Base-by-base conservation (phyloP, 129 eudicot species). In the Logfia minima region DNA sequence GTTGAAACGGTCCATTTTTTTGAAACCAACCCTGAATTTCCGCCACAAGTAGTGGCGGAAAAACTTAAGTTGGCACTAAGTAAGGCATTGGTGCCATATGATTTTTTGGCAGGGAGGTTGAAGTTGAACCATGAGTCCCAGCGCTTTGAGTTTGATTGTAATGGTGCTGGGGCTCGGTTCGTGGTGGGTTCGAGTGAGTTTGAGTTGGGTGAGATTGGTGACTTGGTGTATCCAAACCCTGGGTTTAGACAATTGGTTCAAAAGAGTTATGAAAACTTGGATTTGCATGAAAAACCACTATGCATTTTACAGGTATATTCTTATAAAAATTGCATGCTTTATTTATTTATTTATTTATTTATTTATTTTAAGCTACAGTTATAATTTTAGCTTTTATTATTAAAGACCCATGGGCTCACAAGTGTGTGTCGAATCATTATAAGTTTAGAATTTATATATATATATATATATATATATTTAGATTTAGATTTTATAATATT, bases 201-300 rank as follows among this genome's bases (percentile, higher is more conserved):
- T 68, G 75, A 83, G 69, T 65, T 92, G 34, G 80, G 70, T 65
- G 94, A 90, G 77, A 77, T 92, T 51, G 98, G 98, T 19, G 93
- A 92, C 75, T 84, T 92, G 81, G 92, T 92, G 65, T 88, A 90
- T 70, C 96, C 98, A 1, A 92, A 92, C 73, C 98, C 98, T 0
- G 96, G 90, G 17, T 92, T 92, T 84, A 79, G 77, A 78, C 90
- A 86, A 67, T 85, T 92, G 74, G 78, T 88, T 78, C 58, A 79
- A 68, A 60, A 83, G 66, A 79, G 77, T 48, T 55, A 88, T 77
- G 84, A 86, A 41, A 60, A 78, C 19, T 76, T 90, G 76, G 80
- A 37, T 48, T 43, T 82, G 5, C 77, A 83, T 70, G 93, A 87
- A 74, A 76, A 79, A 13, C 98, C 98, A 29, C 83, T 90, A 9